A percentile compares a stretch with the other conserved stretches of the same genome.
These are phyloP conservation scores for Talaromyces proteolyticus DNA, from an alignment of 495 filamentous ascomycete species.

Conservation along the genomic window DNA sequence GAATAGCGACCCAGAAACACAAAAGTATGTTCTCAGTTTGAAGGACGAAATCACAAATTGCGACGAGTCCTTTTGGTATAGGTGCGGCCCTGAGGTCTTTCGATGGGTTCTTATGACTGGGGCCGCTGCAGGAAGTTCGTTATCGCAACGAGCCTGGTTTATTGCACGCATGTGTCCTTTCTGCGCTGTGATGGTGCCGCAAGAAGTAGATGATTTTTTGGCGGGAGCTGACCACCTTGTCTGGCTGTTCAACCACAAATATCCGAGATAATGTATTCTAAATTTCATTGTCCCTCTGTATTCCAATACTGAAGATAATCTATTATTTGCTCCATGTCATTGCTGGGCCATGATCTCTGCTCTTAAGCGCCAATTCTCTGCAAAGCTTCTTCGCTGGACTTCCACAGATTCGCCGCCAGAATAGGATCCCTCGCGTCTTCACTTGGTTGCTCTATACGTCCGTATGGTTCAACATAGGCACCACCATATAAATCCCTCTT, in stretches of 20 bases:
- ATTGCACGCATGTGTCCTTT: neutral
- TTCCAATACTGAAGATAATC: neutral
- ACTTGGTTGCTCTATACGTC: neutral
- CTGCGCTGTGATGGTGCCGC: neutral
- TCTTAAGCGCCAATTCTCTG: neutral
- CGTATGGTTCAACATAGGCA: neutral
- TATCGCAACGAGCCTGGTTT: neutral
- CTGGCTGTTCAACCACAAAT: neutral
- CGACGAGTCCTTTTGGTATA: neutral
- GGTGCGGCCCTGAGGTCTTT: neutral
- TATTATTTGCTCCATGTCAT: neutral
- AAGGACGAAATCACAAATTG: neutral
- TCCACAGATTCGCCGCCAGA: neutral
- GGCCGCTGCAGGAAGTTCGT: neutral
- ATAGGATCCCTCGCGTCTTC: neutral
- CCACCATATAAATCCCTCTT: neutral
- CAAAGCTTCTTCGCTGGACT: neutral
- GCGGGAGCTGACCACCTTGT: neutral
- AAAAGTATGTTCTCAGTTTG: neutral
- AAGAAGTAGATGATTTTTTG: neutral
- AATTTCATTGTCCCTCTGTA: neutral
- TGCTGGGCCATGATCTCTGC: neutral
- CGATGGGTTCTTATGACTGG: neutral
- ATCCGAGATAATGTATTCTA: neutral
- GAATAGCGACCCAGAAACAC: neutral